Evolutionary conservation across 2,329 filamentous ascomycete genomes (phyloP).

Genomic region (Cytospora piceae): DNA sequence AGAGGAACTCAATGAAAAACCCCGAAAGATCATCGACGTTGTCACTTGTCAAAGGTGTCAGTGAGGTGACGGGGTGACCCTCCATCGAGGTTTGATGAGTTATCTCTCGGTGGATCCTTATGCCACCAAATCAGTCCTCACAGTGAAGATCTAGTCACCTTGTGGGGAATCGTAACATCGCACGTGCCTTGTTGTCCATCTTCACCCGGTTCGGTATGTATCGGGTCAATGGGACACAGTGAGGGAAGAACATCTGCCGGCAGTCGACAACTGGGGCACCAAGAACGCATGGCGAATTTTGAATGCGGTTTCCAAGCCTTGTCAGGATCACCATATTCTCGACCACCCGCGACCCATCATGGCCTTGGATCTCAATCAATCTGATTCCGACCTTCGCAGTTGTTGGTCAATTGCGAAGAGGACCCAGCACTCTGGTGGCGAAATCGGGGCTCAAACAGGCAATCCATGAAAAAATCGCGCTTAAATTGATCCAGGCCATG

Average conservation of each 20-base stretch:
- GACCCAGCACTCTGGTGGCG: conserved; percentile 24
- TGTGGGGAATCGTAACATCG: conserved; percentile 30
- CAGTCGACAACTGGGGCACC: conserved; percentile 17
- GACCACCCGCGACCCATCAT: neutral
- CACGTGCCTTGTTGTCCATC: conserved; percentile 26
- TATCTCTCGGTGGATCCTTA: conserved; percentile 12
- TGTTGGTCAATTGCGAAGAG: neutral
- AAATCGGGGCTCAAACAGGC: conserved; percentile 22
- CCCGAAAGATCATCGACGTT: neutral
- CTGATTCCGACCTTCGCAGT: conserved; percentile 6
- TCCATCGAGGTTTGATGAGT: conserved; percentile 15
- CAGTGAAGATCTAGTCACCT: conserved; percentile 12
- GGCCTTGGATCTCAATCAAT: conserved; percentile 10
- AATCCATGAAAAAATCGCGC: conserved; percentile 27
- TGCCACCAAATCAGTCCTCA: conserved; percentile 17
- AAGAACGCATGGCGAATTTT: conserved; percentile 10
- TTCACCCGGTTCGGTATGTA: conserved; percentile 20
- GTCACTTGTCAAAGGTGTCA: conserved; percentile 1
- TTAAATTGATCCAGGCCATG: conserved; percentile 18
- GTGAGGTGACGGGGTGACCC: conserved; percentile 6
- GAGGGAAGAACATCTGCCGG: conserved; percentile 19
- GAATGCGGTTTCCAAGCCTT: conserved; percentile 5
- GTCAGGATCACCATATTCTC: conserved; percentile 1
- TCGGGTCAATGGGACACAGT: conserved; percentile 16
- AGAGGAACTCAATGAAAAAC: neutral